Conservation (phyloP, 2,329 filamentous ascomycete genomes). For the Coniochaeta hoffmannii region DNA sequence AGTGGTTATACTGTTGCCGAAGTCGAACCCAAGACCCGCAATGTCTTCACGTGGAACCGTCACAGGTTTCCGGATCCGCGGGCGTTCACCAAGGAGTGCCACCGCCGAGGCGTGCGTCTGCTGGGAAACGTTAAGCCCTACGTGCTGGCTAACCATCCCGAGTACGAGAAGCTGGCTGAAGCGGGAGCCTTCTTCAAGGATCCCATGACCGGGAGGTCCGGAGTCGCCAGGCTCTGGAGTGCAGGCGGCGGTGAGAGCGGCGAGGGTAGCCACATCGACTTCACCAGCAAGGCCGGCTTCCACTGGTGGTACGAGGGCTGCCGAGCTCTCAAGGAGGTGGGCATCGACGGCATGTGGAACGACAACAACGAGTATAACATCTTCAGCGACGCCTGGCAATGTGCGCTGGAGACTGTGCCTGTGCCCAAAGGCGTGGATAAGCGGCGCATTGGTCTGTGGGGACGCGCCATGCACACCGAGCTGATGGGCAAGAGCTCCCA, state of each 20-base stretch:
- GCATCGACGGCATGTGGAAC: conserved; percentile 72
- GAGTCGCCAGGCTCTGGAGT: conserved; percentile 61
- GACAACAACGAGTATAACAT: conserved; percentile 55
- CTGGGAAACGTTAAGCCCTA: conserved; percentile 71
- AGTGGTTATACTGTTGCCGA: conserved; percentile 66
- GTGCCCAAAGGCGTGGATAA: conserved; percentile 20
- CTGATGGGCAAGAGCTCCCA: conserved; percentile 65
- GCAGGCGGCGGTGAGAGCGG: conserved; percentile 64
- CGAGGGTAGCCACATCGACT: conserved; percentile 66
- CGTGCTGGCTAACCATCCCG: conserved; percentile 58
- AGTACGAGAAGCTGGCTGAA: conserved; percentile 53
- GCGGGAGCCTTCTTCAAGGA: conserved; percentile 58
- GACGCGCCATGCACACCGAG: conserved; percentile 61
- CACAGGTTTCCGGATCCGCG: conserved; percentile 64
- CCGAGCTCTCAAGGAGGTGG: conserved; percentile 50
- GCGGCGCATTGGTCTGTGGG: conserved; percentile 57
- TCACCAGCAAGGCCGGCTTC: conserved; percentile 59
- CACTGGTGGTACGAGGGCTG: conserved; percentile 68
- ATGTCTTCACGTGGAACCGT: conserved; percentile 64
- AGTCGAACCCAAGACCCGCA: conserved; percentile 59
- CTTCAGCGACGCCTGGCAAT: conserved; percentile 57
- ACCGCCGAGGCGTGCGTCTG: conserved; percentile 56
- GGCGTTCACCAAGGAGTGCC: conserved; percentile 54
- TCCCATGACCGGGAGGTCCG: conserved; percentile 40
- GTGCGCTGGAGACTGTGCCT: conserved; percentile 41